Evolutionary conservation across 208 protist species (phyloP), one percentile per base, ranked within the genome.

Genomic region (Trypanosoma boissoni): DNA sequence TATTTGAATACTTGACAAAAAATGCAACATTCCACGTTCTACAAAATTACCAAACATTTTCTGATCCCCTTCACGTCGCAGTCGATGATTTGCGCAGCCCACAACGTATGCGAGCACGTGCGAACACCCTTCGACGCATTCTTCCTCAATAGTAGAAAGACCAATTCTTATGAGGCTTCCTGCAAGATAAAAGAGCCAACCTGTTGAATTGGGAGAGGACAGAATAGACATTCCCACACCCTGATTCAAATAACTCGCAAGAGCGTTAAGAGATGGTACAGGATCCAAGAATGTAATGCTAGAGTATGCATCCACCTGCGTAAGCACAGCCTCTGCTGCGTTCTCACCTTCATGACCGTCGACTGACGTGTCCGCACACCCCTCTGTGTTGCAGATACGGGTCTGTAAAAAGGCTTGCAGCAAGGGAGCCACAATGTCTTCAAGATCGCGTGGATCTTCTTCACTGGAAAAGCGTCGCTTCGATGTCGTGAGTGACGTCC

Each of bases 111-210:
- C 50, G 54, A 92, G 80, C 46, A 94, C 78, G 68, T 70, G 55
- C 12, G 74, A 74, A 58, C 67, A 83, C 27, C 72, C 57, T 31
- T 74, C 64, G 18, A 88, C 68, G 2, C 58, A 50, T 2, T 55
- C 2, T 16, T 74, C 73, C 26, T 91, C 77, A 27, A 92, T 64
- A 26, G 58, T 48, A 39, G 64, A 61, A 54, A 88, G 57, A 34
- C 89, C 73, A 14, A 76, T 59, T 8, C 77, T 63, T 42, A 86
- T 72, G 2, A 91, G 58, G 9, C 56, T 64, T 12, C 79, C 84
- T 4, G 80, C 76, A 43, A 90, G 16, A 64, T 86, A 91, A 70
- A 91, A 91, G 20, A 94, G 64, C 84, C 88, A 94, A 14, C 72
- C 78, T 0, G 78, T 80, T n/a, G 73, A 72, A n/a, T 60, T 52